phyloP scores from a whole-genome alignment of 371 early-diverging fungal species.

The Parasitella parasitica region DNA sequence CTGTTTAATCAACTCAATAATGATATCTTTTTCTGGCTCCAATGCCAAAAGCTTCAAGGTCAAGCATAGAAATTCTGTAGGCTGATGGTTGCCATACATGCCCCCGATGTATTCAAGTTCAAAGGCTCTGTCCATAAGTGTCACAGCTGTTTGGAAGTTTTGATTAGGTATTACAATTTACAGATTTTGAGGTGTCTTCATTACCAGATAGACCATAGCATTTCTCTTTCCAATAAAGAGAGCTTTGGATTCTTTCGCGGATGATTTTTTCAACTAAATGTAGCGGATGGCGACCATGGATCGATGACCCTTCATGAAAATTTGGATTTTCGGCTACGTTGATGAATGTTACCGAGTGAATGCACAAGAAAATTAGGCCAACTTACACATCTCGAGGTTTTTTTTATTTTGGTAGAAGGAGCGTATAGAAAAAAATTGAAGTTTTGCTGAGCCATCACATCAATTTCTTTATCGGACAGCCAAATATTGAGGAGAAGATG shows the following conservation, averaged over 20 bases:
- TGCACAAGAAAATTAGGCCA: too few species aligned
- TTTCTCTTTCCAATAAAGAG: constrained; percentile 93
- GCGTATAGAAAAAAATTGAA: too few species aligned
- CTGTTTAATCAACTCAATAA: constrained; percentile 73
- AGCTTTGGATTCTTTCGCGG: constrained; percentile 87
- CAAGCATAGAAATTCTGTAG: constrained; percentile 91
- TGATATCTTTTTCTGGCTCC: constrained; percentile 86
- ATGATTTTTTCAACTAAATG: constrained; percentile 92
- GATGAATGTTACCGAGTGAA: background rate
- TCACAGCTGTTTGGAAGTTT: constrained; percentile 60
- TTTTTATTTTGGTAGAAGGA: too few species aligned
- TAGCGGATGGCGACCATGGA: constrained; percentile 92
- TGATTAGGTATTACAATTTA: background rate
- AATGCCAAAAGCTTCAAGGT: constrained; percentile 87
- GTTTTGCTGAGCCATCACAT: too few species aligned
- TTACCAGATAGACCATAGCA: constrained; percentile 92
- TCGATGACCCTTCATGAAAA: constrained; percentile 57
- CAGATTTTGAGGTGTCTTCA: background rate
- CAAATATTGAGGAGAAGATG: too few species aligned
- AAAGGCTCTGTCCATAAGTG: constrained; percentile 88
- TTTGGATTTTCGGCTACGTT: constrained; percentile 9
- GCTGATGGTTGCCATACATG: constrained; percentile 80
- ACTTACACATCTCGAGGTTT: too few species aligned
- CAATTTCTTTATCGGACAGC: too few species aligned
- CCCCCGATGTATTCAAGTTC: constrained; percentile 82